Base-by-base conservation (phyloP, 768 basidiomycete genomes). In the Suillus variegatus region DNA sequence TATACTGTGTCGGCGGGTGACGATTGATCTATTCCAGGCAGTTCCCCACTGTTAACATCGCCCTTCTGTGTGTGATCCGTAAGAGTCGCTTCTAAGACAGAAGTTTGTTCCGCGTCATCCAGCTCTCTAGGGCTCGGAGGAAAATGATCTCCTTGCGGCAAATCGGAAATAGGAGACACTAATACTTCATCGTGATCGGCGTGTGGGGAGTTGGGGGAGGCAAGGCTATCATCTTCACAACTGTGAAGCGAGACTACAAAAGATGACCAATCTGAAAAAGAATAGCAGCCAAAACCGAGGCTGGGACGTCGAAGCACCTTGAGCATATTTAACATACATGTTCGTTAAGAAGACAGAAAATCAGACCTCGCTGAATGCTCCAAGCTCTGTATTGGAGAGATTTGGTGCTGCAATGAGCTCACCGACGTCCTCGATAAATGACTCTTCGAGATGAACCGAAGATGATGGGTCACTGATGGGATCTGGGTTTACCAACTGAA, bases 401-500 rank as follows among this genome's bases (percentile, higher is more conserved):
- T 60, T 60, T 20, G 58, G 58, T 16, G 58, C 58, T 20, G 58
- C 58, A 20, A 60, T 43, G 41, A 60, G 58, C 25, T 60, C 58
- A 32, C 58, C 58, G 7, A 60, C 58, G 10, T 60, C 58, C 28
- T 60, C 58, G 41, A 60, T 32, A 38, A 28, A 20, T 41, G 41
- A 18, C 25, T 60, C 58, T 25, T 60, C 41, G 6, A 16, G 18
- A 43, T 43, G 28, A 60, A 28, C 28, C 25, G 12, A 38, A 28
- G 58, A 13, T 43, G 14, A 60, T 8, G 28, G 28, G 3, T 43
- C 58, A 25, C 4, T 43, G 25, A 43, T 28, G 32, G 58, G 58
- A 32, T 43, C 41, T 28, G 58, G 28, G 41, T 60, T 40, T 32
- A 43, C 6, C 12, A 60, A 28, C 18, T 28, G 40, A 20, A 60